phyloP scores from a whole-genome alignment of 108 stramenopile species.

The Halocafeteria seosinensis region DNA sequence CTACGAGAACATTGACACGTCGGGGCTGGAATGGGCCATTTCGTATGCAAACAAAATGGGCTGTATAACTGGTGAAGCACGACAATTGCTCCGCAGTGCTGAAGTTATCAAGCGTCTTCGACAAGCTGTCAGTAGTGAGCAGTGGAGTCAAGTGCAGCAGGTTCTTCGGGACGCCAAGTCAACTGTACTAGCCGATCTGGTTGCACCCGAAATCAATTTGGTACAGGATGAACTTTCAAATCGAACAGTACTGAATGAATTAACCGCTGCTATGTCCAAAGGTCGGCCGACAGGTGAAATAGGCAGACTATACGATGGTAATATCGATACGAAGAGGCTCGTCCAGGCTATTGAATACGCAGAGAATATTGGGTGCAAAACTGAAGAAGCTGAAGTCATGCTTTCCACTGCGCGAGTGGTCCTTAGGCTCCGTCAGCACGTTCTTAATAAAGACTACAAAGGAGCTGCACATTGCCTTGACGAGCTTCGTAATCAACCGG shows the following conservation, averaged over 20 bases:
- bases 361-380: conserved; percentile 1
- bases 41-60: conserved; percentile 2
- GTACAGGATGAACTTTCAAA: conserved; percentile 16
- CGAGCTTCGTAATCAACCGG: not conserved
- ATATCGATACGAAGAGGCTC: conserved; percentile 2
- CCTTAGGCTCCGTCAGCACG: conserved; percentile 3
- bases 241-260: conserved; percentile 8
- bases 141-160: conserved; percentile 3
- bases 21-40: conserved; percentile 1
- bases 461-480: conserved; percentile 5
- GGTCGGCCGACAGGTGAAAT: not conserved
- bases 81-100: conserved; percentile 3
- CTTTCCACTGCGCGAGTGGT: conserved; percentile 10
- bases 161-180: not conserved
- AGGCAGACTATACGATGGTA: not conserved
- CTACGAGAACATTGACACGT: not conserved
- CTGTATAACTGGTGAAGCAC: conserved; percentile 4
- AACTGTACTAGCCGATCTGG: not conserved
- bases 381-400: conserved; percentile 5
- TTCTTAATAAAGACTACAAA: not conserved
- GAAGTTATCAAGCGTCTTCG: not conserved
- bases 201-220: not conserved
- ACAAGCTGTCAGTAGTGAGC: not conserved
- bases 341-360: conserved; percentile 5
- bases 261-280: not conserved